phyloP scores from a whole-genome alignment of 331 rosid species.

The Quercus phellos region DNA sequence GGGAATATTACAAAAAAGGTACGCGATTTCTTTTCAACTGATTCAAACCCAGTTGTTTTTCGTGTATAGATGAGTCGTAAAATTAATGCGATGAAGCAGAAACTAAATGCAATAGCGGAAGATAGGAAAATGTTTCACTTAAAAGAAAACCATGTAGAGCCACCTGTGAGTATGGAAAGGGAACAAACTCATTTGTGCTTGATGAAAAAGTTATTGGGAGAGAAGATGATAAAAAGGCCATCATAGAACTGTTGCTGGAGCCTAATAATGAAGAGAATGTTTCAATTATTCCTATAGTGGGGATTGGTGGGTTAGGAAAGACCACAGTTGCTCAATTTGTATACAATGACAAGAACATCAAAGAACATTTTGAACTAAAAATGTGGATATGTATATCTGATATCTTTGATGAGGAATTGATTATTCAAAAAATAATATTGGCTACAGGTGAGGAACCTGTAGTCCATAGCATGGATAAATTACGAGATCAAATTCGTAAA shows the following conservation, averaged over 20 bases:
- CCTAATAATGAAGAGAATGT: not conserved
- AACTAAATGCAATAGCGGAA: too few species aligned
- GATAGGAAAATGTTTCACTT: too few species aligned
- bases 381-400: constrained; percentile 19
- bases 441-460: not conserved
- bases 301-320: constrained; percentile 21
- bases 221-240: constrained; percentile 7
- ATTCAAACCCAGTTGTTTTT: too few species aligned
- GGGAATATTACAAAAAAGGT: too few species aligned
- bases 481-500: not conserved
- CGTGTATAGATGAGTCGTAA: too few species aligned
- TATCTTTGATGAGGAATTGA: not conserved
- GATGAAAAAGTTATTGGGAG: constrained; percentile 5
- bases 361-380: constrained; percentile 5
- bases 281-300: constrained; percentile 13
- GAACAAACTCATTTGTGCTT: too few species aligned
- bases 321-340: constrained; percentile 1
- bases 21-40: too few species aligned
- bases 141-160: too few species aligned
- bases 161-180: too few species aligned
- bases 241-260: not conserved
- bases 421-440: constrained; percentile 1
- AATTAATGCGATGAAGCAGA: too few species aligned
- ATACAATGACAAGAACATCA: not conserved
- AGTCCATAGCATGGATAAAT: not conserved